A percentile compares a stretch with the other conserved stretches of the same genome.
These are phyloP conservation scores for Tolypocladium paradoxum DNA, from an alignment of 2,329 filamentous ascomycete species.

Conservation along the genomic window DNA sequence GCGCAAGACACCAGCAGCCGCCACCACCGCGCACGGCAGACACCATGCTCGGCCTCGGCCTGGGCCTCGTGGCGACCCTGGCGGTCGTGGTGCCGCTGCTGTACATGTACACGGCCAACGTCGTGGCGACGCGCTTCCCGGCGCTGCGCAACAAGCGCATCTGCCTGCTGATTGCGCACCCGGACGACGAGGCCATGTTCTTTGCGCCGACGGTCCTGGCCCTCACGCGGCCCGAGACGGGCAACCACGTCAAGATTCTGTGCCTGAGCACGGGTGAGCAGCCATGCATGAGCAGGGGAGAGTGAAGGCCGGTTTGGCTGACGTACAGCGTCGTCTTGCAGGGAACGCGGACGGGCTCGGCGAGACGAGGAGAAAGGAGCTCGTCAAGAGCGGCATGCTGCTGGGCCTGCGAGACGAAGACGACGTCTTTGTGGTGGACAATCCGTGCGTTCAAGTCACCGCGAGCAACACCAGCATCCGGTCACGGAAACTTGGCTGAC, in stretches of 20 bases:
- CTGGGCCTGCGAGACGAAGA: slow-evolving; percentile 65
- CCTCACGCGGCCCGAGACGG: slow-evolving; percentile 66
- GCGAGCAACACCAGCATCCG: neutral
- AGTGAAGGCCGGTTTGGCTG: neutral
- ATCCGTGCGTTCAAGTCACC: slow-evolving; percentile 39
- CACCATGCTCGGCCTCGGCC: slow-evolving; percentile 2
- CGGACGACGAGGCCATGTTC: slow-evolving; percentile 99
- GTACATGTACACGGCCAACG: slow-evolving; percentile 39
- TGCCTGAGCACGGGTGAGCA: slow-evolving; percentile 71
- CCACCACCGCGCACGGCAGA: neutral
- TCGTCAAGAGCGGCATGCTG: slow-evolving; percentile 66
- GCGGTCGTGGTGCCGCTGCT: slow-evolving; percentile 32
- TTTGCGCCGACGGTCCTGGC: slow-evolving; percentile 82
- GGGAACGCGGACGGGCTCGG: slow-evolving; percentile 83
- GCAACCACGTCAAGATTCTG: slow-evolving; percentile 89
- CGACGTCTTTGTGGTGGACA: slow-evolving; percentile 79
- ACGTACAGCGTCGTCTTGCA: slow-evolving; percentile 16
- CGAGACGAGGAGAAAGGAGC: slow-evolving; percentile 69
- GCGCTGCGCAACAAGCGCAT: slow-evolving; percentile 73
- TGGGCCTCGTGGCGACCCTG: slow-evolving; percentile 5
- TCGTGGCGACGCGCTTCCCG: slow-evolving; percentile 46
- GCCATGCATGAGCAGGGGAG: neutral
- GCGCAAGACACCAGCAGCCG: neutral
- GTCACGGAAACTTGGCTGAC: neutral
- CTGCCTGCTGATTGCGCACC: slow-evolving; percentile 87